These are phyloP conservation scores for Tephrocybe sp. DNA, from an alignment of 768 basidiomycete genomes.

Conservation along the genomic window DNA sequence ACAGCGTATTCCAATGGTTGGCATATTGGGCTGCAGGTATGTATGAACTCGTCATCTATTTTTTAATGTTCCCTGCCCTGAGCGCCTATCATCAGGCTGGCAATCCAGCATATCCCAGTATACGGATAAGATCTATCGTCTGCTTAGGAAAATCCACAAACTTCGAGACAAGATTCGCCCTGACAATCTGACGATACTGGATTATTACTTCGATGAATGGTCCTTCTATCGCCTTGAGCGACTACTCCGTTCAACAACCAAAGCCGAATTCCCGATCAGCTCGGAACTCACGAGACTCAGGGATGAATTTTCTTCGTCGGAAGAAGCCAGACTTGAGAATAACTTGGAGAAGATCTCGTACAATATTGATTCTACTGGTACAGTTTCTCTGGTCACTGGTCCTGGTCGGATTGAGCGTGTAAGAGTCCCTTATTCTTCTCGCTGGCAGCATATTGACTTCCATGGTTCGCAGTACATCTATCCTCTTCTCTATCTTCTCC, in stretches of 20 bases:
- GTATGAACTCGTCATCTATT: too few species aligned
- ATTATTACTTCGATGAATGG: background rate
- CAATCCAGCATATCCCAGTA: background rate
- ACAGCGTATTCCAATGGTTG: background rate
- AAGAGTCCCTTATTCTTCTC: background rate
- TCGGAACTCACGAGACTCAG: background rate
- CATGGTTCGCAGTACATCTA: background rate
- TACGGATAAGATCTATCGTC: background rate
- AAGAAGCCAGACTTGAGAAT: background rate
- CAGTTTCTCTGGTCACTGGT: background rate
- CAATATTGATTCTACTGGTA: background rate
- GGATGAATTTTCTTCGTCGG: background rate
- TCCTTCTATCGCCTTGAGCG: background rate
- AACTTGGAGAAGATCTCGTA: slow-evolving; percentile 1
- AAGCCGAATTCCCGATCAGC: background rate
- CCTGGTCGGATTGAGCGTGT: slow-evolving; percentile 3
- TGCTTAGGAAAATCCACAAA: background rate
- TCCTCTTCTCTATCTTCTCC: background rate
- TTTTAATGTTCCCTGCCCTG: background rate
- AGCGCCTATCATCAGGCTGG: background rate
- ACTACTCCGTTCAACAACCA: background rate
- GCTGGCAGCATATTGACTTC: background rate
- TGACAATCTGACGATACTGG: background rate
- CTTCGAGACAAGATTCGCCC: background rate
- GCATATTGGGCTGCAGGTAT: slow-evolving; percentile 3